Evolutionary conservation across 139 green algal species (phyloP), one percentile per base, ranked within the genome.

Genomic region (Auxenochlorella protothecoides): DNA sequence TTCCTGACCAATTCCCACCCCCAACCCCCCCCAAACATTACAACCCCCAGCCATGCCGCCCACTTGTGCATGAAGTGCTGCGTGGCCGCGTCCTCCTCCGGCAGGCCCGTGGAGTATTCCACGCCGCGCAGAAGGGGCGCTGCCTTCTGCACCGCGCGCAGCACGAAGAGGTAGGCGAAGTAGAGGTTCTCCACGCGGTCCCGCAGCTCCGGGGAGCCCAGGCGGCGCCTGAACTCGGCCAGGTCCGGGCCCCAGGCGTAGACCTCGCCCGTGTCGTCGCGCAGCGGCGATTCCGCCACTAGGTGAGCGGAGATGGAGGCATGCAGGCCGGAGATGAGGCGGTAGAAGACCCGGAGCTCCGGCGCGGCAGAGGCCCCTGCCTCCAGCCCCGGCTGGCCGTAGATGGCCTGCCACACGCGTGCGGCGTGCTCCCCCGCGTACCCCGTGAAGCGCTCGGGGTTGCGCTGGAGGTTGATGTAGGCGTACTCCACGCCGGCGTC

Each of bases 391-490:
- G 73, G 81, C 76, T 98, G 91, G 53, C 69, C 78, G 84, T 98
- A 98, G 74, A 98, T 96, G 55, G 87, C 83, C 13, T 74, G 69
- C 94, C 94, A 98, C 63, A 98, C 91, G 44, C 88, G 84, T 57
- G 92, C 80, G 12, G 93, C 86, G 76, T 95, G 83, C 80, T 96
- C 91, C 6, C 92, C 92, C 76, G 89, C 85, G 73, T 75, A 86
- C 10, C 62, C 94, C 12, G 94, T 99, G 85, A 93, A 98, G 14
- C 89, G 80, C 85, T 99, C 94, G 9, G 84, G 83, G 83, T 99
- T 99, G 52, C 86, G 79, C 56, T 88, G 73, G 55, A 99, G 79
- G 82, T 99, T 95, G 77, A 99, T 91, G 83, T 97, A 97, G 66
- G 85, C 76, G 77, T 91, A 95, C 27, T 96, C 85, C n/a, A 89